These are phyloP conservation scores for Aspergillus caelatus DNA, from an alignment of 2,329 filamentous ascomycete genomes.

Conservation along the genomic window DNA sequence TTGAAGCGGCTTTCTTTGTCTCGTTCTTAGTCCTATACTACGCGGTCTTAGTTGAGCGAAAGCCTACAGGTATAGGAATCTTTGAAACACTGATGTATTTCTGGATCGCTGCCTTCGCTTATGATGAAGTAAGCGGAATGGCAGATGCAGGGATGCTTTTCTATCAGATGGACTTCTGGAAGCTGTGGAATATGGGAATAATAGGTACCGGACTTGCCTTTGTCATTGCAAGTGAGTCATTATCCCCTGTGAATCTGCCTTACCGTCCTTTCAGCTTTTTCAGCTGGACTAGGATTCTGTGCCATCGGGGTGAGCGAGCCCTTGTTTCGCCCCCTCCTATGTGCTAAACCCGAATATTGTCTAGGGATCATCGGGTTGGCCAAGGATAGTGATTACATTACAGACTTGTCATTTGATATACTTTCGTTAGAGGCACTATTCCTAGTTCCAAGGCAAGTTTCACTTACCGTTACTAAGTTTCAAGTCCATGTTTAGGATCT, in stretches of 20 bases:
- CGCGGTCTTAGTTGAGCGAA: constrained; percentile 75
- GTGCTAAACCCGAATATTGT: constrained; percentile 4
- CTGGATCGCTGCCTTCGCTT: constrained; percentile 85
- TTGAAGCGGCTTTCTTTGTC: constrained; percentile 80
- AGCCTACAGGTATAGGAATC: constrained; percentile 65
- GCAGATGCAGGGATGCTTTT: constrained; percentile 84
- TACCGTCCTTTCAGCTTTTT: constrained; percentile 10
- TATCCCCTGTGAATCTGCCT: constrained; percentile 24
- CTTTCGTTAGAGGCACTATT: constrained; percentile 85
- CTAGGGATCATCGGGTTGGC: constrained; percentile 69
- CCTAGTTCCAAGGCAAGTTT: constrained; percentile 69
- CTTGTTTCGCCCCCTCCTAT: not conserved
- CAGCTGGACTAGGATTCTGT: constrained; percentile 7
- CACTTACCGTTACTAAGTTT: constrained; percentile 6
- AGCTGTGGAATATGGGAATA: constrained; percentile 72
- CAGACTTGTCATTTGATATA: constrained; percentile 84
- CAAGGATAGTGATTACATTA: constrained; percentile 62
- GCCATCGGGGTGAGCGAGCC: not conserved
- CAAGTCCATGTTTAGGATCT: constrained; percentile 18
- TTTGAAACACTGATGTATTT: constrained; percentile 76
- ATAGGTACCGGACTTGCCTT: constrained; percentile 74
- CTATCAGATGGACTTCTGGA: constrained; percentile 83
- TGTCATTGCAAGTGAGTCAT: constrained; percentile 67
- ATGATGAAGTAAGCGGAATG: constrained; percentile 84
- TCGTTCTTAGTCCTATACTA: constrained; percentile 81